phyloP scores from a whole-genome alignment of 2,329 filamentous ascomycete species.

The Cladosporium sp. region DNA sequence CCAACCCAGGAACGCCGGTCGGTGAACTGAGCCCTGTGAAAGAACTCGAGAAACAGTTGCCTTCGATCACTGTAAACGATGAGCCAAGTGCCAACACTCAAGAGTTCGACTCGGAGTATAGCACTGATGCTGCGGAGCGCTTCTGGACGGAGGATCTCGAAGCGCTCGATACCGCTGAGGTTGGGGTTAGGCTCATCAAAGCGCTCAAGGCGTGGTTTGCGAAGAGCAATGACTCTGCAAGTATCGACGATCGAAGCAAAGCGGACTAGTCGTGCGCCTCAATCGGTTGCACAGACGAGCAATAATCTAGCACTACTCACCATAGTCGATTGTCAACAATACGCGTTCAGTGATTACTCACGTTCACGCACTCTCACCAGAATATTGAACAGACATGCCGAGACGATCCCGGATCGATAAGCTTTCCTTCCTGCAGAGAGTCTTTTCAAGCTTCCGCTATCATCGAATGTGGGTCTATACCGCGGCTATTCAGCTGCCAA shows the following conservation, averaged over 20 bases:
- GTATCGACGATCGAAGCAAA: not conserved
- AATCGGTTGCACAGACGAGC: too few relatives aligned
- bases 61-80: slow-evolving; percentile 4
- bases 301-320: too few relatives aligned
- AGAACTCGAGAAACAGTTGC: slow-evolving; percentile 2
- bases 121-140: slow-evolving; percentile 4
- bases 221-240: not conserved
- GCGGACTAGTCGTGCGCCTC: not conserved
- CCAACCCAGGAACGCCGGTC: not conserved
- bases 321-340: too few relatives aligned
- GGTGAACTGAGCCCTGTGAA: slow-evolving; percentile 1
- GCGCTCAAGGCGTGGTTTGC: slow-evolving; percentile 3
- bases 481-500: too few relatives aligned
- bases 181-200: slow-evolving; percentile 1
- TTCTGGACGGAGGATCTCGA: slow-evolving; percentile 8
- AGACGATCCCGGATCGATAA: too few relatives aligned
- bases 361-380: too few relatives aligned
- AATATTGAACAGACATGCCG: too few relatives aligned
- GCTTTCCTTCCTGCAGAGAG: too few relatives aligned
- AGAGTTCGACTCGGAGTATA: slow-evolving; percentile 5
- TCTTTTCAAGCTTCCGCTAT: too few relatives aligned
- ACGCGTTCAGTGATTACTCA: too few relatives aligned
- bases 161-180: slow-evolving; percentile 1
- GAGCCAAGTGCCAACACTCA: not conserved
- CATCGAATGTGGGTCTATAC: too few relatives aligned